Percentiles rank a stretch among this genome's conserved stretches.
phyloP scores from a whole-genome alignment of 345 rosid species.

The Xanthoceras sorbifolium region DNA sequence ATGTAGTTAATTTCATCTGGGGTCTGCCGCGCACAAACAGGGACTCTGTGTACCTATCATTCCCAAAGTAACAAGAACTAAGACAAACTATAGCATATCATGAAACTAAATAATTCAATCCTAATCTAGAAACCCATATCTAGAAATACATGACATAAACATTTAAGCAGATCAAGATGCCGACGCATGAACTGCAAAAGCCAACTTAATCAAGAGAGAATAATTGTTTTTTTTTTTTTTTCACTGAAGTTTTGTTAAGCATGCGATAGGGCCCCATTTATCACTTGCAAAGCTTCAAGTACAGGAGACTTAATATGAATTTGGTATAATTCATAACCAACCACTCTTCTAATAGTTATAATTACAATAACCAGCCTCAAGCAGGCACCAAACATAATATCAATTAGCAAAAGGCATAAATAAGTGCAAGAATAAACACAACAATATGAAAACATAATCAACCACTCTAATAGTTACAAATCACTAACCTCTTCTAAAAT shows the following conservation, averaged over 20 bases:
- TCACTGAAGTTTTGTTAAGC: slow-evolving; percentile 13
- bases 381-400: not conserved
- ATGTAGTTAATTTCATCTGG: slow-evolving; percentile 3
- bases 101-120: not conserved
- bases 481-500: slow-evolving; percentile 1
- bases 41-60: not conserved
- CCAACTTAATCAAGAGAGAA: slow-evolving; percentile 20
- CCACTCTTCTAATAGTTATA: not conserved
- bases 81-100: not conserved
- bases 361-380: not conserved
- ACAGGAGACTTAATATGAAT: not conserved
- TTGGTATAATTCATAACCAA: not conserved
- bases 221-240: slow-evolving; percentile 4
- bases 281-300: slow-evolving; percentile 11
- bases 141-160: slow-evolving; percentile 16
- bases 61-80: not conserved
- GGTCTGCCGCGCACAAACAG: not conserved
- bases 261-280: slow-evolving; percentile 17
- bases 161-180: slow-evolving; percentile 24
- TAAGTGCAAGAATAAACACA: not conserved
- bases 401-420: not conserved
- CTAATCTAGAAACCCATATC: slow-evolving; percentile 21
- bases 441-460: not conserved
- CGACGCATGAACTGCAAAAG: slow-evolving; percentile 25
- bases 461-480: not conserved